Evolutionary conservation across 73 alveolate species (phyloP), one percentile per base, ranked within the genome.

Genomic region (Paramecium octaurelia): DNA sequence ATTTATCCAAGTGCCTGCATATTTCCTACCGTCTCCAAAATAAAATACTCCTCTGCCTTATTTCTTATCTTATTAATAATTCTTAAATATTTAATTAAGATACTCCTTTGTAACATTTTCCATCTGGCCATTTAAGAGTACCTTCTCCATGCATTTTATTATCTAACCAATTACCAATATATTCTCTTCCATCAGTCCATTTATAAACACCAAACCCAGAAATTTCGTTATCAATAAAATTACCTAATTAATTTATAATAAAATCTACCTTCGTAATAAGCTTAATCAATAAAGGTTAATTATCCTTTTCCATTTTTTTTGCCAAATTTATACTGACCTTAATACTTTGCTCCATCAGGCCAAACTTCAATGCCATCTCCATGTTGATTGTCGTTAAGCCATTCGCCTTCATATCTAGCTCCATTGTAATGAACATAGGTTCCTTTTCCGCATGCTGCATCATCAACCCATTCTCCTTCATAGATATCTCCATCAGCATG

Each of bases 401-500:
- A 95, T 12, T 92, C 31, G 4, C 98, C 98, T 70, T 95, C 98
- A 84, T 95, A 95, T 80, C 68, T 85, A 5, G 97, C 95, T 50
- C 94, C 93, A 70, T 86, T 87, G 16, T 85, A 76, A 76, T 95
- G 95, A 6, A 85, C 58, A 29, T 92, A 92, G 2, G 46, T 83
- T 90, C 94, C 93, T 60, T 75, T 43, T 6, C 92, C 94, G 14
- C 58, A 64, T 3, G 95, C 95, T 24, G 70, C 75, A 92, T 94
- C 95, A 58, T 86, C 92, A 48, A 85, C 87, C 97, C 96, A 94
- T 29, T 87, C 87, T 21, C 97, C 97, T 34, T 94, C 97, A 86
- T 94, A 94, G 7, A 96, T 85, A 46, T 96, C 99, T 7, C 98
- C 98, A 71, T 95, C 98, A 14, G 96, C 94, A 84, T 96, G 99